phyloP scores from a whole-genome alignment of 2,329 filamentous ascomycete species.

The Penicillium vulpinum region DNA sequence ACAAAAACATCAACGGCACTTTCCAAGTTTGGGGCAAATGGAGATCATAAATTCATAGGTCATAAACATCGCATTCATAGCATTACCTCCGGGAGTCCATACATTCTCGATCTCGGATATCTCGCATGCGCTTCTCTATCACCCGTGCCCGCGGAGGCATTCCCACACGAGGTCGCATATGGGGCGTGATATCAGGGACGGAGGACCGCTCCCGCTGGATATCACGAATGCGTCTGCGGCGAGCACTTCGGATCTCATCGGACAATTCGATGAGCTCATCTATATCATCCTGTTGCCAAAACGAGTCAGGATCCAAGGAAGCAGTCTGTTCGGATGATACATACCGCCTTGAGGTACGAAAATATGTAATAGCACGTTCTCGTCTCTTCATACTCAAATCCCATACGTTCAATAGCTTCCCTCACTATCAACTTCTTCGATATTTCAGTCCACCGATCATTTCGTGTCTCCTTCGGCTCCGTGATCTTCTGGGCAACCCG shows the following conservation, averaged over 20 bases:
- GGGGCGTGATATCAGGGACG: conserved; percentile 6
- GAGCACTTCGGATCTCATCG: conserved; percentile 73
- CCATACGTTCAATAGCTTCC: conserved; percentile 80
- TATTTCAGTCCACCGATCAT: conserved; percentile 92
- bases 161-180: conserved; percentile 11
- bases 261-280: conserved; percentile 78
- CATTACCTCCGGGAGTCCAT: conserved; percentile 21
- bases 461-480: conserved; percentile 40
- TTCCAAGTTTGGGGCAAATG: neutral
- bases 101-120: conserved; percentile 32
- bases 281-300: conserved; percentile 72
- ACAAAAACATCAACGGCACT: neutral
- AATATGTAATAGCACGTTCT: conserved; percentile 89
- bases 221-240: conserved; percentile 59
- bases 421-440: conserved; percentile 86
- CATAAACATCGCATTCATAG: neutral
- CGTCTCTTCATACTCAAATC: conserved; percentile 89
- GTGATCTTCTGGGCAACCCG: conserved; percentile 49
- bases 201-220: conserved; percentile 52
- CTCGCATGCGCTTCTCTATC: conserved; percentile 23
- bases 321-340: conserved; percentile 39
- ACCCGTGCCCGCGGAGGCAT: conserved; percentile 22
- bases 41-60: neutral
- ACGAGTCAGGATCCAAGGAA: neutral
- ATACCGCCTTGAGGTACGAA: conserved; percentile 83